Base-by-base conservation (phyloP, 257 asterid species). In the Sherardia arvensis region DNA sequence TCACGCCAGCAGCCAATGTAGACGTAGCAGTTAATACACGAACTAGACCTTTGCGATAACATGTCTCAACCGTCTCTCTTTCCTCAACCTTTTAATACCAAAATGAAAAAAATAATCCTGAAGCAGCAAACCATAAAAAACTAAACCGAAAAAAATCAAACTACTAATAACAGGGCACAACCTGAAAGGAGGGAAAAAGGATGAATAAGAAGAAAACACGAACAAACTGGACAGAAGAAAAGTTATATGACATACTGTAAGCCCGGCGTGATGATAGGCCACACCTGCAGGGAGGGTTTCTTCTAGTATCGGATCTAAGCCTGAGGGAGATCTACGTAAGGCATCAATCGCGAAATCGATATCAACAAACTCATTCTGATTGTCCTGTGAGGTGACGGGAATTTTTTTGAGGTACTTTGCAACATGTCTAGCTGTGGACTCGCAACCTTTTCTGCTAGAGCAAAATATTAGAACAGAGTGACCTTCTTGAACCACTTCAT, bases 21-120 rank as follows among this genome's bases (percentile, higher is more conserved):
- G 99, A 92, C 53, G 99, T 92, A 77, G 99, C 99, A 81, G 99
- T 89, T 83, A 92, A 84, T 73, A 92, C 99, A 74, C 96, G 95
- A 68, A 89, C 90, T 69, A 92, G 91, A 74, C 99, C 99, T 81
- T 84, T 90, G 57, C 99, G 94, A 83, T 92, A 92, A 77, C 96
- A 92, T 60, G 84, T 84, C 81, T 92, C 99, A 74, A 92, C 90
- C 47, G 95, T 87, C 77, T 92, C 99, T 76, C 99, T 82, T 69
- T 92, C 99, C 84, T 92, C 99, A 66, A 89, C 95, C 99, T 92
- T 66, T 71, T 62, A 47, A 68, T 27, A 69, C 75, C 62, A 45
- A 68, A 69, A 62, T 68, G 14, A 71, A 26, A 28, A 69, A 53
- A 47, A 65, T 36, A 47, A 54, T 7, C 66, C 66, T 21, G 53